These are phyloP conservation scores for Pestalotiopsis fici DNA, from an alignment of 2,329 filamentous ascomycete species.

Conservation along the genomic window DNA sequence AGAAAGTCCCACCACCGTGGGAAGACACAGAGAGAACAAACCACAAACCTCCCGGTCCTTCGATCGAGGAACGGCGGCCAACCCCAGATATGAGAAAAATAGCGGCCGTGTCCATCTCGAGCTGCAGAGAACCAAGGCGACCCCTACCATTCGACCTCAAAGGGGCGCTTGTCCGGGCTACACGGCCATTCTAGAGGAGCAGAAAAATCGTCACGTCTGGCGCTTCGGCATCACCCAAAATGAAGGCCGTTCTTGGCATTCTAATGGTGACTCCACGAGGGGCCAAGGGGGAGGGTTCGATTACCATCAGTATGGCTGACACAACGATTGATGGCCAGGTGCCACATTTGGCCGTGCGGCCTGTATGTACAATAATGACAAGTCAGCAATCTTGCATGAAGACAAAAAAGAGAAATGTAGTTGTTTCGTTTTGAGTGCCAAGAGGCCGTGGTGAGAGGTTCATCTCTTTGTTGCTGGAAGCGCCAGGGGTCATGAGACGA, in stretches of 20 bases:
- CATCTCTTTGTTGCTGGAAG: neutral
- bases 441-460: neutral
- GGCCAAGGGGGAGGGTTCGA: neutral
- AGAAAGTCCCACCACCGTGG: neutral
- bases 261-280: neutral
- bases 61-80: neutral
- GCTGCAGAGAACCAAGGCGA: conserved; percentile 2
- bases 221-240: neutral
- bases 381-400: neutral
- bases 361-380: no score
- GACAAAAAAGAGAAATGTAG: neutral
- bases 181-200: neutral
- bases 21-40: neutral
- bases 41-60: neutral
- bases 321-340: neutral
- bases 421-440: conserved; percentile 10
- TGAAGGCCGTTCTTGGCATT: conserved; percentile 3
- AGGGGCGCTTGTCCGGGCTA: conserved; percentile 1
- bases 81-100: neutral
- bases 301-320: neutral
- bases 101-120: neutral
- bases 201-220: neutral
- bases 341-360: neutral
- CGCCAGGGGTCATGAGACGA: conserved; percentile 3
- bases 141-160: conserved; percentile 3